Percentiles rank a stretch among this genome's conserved stretches.
phyloP scores from a whole-genome alignment of 2,329 filamentous ascomycete species.

The Sordariomycetes sp. region DNA sequence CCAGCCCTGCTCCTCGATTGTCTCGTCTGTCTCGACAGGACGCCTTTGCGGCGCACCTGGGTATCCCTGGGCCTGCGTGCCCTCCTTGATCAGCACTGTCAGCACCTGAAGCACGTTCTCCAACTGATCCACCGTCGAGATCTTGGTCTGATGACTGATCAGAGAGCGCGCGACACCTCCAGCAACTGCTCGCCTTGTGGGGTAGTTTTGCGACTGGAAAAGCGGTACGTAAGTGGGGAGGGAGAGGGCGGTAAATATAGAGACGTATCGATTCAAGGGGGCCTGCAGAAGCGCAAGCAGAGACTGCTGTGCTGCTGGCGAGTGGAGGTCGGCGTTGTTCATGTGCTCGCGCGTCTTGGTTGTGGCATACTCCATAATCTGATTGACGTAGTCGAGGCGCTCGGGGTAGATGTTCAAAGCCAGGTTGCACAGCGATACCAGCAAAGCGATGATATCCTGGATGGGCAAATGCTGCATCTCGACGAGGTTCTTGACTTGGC shows the following conservation, averaged over 20 bases:
- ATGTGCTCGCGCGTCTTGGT: slow-evolving; percentile 80
- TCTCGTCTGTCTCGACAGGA: slow-evolving; percentile 83
- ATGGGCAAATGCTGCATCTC: slow-evolving; percentile 86
- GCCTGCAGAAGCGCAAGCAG: slow-evolving; percentile 84
- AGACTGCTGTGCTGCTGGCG: slow-evolving; percentile 76
- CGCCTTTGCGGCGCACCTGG: slow-evolving; percentile 72
- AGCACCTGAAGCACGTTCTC: slow-evolving; percentile 84
- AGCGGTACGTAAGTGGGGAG: slow-evolving; percentile 88
- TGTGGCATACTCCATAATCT: slow-evolving; percentile 82
- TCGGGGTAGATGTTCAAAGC: slow-evolving; percentile 95
- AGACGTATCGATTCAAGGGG: slow-evolving; percentile 81
- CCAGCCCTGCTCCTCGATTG: slow-evolving; percentile 96
- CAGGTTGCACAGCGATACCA: slow-evolving; percentile 90
- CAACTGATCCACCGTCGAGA: slow-evolving; percentile 69
- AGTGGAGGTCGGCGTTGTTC: slow-evolving; percentile 93
- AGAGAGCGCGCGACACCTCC: slow-evolving; percentile 78
- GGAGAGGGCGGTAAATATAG: slow-evolving; percentile 91
- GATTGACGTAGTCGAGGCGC: slow-evolving; percentile 87
- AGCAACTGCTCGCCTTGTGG: slow-evolving; percentile 82
- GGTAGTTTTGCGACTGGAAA: slow-evolving; percentile 84
- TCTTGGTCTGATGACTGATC: slow-evolving; percentile 72
- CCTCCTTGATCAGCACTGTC: slow-evolving; percentile 88
- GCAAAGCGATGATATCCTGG: slow-evolving; percentile 85
- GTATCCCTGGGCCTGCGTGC: slow-evolving; percentile 74
- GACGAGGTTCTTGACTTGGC: slow-evolving; percentile 88